Evolutionary conservation across 305 asterid species (phyloP), one percentile per base, ranked within the genome.

Genomic region (Fraxinus paxiana): DNA sequence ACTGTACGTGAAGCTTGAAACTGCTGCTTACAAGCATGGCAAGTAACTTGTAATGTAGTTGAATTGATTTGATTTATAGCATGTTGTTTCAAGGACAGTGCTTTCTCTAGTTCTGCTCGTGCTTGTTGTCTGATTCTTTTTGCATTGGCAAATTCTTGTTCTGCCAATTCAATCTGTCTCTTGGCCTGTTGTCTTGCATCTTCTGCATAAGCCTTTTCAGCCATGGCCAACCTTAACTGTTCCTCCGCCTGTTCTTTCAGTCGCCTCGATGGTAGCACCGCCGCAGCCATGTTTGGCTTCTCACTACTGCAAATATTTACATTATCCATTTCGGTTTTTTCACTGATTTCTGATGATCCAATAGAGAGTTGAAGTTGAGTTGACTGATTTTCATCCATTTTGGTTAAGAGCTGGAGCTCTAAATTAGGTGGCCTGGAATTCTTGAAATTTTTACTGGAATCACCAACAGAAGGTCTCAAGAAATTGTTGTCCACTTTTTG

Each of bases 341-440:
- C 88, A 0, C 74, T 84, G 31, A 76, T 82, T 18, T 89, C 91
- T 6, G 92, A 86, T 1, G 93, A 89, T 4, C 97, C 97, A 72
- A 92, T 93, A 6, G 97, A 92, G 65, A 94, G 91, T 81, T 92
- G 93, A 43, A 94, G 89, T 63, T 91, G 92, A 5, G 91, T 88
- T 0, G 89, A 88, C 51, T 91, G 87, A 6, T 87, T 84, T 48
- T 88, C 92, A 79, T 88, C 88, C 33, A 71, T 17, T 37, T 87
- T 88, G 0, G 91, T 88, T 38, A 86, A 89, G 15, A 89, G 91
- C 83, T 88, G 90, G 31, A 89, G 92, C 2, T 90, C 90, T 2
- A 90, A 91, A 72, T 87, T 86, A 0, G 90, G 90, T 1, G 70
- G 83, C 18, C 86, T 51, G 20, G 73, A 75, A 61, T 61, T 61